Base-by-base conservation (phyloP, 306 rosid genomes). In the Vigna nakashimae region DNA sequence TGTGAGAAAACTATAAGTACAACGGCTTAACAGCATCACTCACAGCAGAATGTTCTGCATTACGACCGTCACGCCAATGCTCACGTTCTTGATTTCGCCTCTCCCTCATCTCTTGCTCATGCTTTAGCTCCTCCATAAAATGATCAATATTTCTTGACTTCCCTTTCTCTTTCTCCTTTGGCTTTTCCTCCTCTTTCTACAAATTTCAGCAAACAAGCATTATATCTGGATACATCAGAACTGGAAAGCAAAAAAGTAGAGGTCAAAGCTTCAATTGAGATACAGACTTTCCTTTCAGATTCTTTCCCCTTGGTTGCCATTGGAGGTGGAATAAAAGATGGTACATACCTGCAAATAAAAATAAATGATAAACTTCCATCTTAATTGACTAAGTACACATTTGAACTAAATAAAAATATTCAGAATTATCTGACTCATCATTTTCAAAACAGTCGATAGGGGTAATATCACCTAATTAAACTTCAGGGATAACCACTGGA, bases 81-180 rank as follows among this genome's bases (percentile, higher is more conserved):
- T 95, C 99, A 65, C 98, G 99, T 0, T 95, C 98, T 84, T 88
- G 98, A 82, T 90, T 95, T 76, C 99, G 90, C 71, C 90, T 90
- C 79, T 92, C 99, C 89, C 99, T 82, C 97, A 92, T 52, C 83
- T 92, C 99, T 77, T 96, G 97, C 84, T 93, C 99, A 43, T 90
- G 97, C 88, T 93, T 96, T 87, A 93, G 81, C 88, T 96, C 99
- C 90, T 96, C 98, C 99, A 96, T 92, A 78, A 88, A 96, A 74
- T 90, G 87, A 88, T 96, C 99, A 24, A 96, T 96, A 79, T 90
- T 89, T 68, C 98, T 88, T 20, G 99, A 78, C 84, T 96, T 96
- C 60, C 93, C 97, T 83, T 90, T 96, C 75, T 96, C 99, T 77
- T 82, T 96, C 68, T 96, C 98, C 91, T 86, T 92, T 7, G 91